A percentile compares a stretch with the other conserved stretches of the same genome.
These are phyloP conservation scores for Chondrostereum purpureum DNA, from an alignment of 1,284 basidiomycete genomes.

Conservation along the genomic window DNA sequence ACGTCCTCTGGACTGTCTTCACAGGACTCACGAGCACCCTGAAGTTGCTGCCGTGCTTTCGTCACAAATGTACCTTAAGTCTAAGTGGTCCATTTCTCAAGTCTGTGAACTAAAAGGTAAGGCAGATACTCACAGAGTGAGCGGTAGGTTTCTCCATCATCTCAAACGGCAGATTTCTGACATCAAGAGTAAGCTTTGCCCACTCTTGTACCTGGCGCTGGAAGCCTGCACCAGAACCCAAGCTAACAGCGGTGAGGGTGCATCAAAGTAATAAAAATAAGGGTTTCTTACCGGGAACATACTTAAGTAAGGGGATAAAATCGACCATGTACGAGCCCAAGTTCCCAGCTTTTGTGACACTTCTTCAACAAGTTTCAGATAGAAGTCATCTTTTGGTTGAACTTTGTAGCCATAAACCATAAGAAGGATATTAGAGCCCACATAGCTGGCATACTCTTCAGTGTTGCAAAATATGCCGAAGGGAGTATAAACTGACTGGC, in stretches of 20 bases:
- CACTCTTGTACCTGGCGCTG: conserved; percentile 14
- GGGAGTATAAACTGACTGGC: neutral
- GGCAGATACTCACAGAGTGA: too few species aligned
- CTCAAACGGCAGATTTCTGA: neutral
- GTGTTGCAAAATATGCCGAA: neutral
- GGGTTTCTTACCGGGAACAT: conserved; percentile 9
- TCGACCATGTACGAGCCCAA: conserved; percentile 2
- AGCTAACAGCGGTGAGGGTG: conserved; percentile 13
- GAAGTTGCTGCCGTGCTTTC: conserved; percentile 15
- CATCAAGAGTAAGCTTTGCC: too few species aligned
- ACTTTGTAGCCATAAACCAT: conserved; percentile 3
- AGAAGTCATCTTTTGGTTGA: neutral
- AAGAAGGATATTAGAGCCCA: conserved; percentile 1
- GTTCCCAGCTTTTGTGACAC: neutral
- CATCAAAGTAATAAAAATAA: conserved; percentile 13
- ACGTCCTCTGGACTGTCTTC: neutral
- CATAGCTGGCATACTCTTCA: neutral
- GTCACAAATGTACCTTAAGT: too few species aligned
- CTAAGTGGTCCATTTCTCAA: too few species aligned
- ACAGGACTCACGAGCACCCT: conserved; percentile 14
- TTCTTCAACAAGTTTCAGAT: neutral
- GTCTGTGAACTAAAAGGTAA: too few species aligned
- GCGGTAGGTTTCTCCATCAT: neutral
- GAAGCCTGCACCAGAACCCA: conserved; percentile 25
- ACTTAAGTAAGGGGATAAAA: neutral